Percentiles rank a stretch among this genome's conserved stretches.
Conservation (phyloP, 176 grass and related monocot species). For the Zoysia pacifica region DNA sequence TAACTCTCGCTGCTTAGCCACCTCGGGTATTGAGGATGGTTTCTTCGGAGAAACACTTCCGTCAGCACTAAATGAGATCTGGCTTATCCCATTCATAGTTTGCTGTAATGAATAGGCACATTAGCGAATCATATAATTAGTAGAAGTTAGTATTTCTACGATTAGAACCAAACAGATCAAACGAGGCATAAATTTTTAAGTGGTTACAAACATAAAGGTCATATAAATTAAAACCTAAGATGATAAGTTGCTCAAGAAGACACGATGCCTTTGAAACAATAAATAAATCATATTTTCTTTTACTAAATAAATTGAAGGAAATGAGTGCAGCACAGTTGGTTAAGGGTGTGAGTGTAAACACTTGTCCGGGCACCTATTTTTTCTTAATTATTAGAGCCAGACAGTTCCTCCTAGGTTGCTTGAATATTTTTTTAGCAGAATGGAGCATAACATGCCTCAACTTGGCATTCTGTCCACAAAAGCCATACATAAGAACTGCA, state of each 20-base stretch:
- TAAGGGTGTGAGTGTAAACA: no score
- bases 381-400: neutral
- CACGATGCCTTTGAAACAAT: constrained; percentile 17
- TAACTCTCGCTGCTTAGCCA: constrained; percentile 90
- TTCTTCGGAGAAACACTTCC: constrained; percentile 89
- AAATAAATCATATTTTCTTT: neutral
- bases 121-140: constrained; percentile 31
- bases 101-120: constrained; percentile 54
- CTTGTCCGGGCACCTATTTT: neutral
- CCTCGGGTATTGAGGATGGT: constrained; percentile 71
- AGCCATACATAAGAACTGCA: neutral
- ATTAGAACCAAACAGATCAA: constrained; percentile 6
- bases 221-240: neutral
- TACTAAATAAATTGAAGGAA: neutral
- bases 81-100: constrained; percentile 77
- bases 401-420: neutral
- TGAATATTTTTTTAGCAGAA: constrained; percentile 1
- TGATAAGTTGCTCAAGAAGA: neutral
- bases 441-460: neutral
- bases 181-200: neutral
- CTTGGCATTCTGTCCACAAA: neutral
- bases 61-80: constrained; percentile 83
- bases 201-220: neutral
- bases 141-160: neutral
- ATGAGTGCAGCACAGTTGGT: no score